Evolutionary conservation across 257 asterid genomes (phyloP).

Genomic region (Marsdenia floribunda): DNA sequence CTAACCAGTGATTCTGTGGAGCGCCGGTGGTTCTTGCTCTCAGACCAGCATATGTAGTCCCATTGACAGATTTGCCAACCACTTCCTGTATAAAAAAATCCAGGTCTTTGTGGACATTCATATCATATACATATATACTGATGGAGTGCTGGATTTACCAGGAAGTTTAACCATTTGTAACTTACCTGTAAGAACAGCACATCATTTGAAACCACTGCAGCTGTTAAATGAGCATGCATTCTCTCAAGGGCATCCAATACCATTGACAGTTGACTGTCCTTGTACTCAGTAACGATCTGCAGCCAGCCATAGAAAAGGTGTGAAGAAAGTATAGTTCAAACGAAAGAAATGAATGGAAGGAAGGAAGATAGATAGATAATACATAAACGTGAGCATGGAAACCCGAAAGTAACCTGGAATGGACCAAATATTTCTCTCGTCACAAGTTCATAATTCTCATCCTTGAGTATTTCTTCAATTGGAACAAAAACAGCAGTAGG

Average conservation of each 20-base stretch:
- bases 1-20: slow-evolving; percentile 92
- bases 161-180: not conserved
- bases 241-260: slow-evolving; percentile 66
- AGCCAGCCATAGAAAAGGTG: not conserved
- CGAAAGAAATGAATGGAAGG: not conserved
- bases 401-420: slow-evolving; percentile 52
- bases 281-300: slow-evolving; percentile 78
- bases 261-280: slow-evolving; percentile 55
- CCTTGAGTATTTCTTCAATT: slow-evolving; percentile 73
- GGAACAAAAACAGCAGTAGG: slow-evolving; percentile 97
- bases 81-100: slow-evolving; percentile 48
- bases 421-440: slow-evolving; percentile 91
- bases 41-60: slow-evolving; percentile 86
- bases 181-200: slow-evolving; percentile 72
- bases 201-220: slow-evolving; percentile 93
- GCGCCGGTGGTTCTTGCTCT: slow-evolving; percentile 96
- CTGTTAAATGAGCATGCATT: slow-evolving; percentile 96
- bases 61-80: slow-evolving; percentile 85
- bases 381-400: too few relatives aligned
- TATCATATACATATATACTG: not conserved
- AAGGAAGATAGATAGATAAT: too few relatives aligned
- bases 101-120: not conserved
- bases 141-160: not conserved
- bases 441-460: slow-evolving; percentile 59
- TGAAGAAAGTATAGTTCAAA: not conserved